Conservation (phyloP, 805 yeast genomes). For the Hanseniaspora occidentalis region DNA sequence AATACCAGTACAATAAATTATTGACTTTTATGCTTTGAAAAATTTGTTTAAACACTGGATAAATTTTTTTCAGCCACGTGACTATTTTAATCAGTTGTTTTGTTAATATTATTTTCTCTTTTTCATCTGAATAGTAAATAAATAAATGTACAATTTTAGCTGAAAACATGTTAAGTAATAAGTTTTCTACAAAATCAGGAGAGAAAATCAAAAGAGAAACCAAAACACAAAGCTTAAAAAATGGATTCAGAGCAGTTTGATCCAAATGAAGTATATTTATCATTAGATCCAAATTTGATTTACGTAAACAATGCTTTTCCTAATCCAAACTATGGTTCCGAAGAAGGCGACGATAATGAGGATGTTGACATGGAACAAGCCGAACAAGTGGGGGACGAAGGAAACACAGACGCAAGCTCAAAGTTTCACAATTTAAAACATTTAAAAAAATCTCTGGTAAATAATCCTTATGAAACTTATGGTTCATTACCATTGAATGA, state of each 20-base stretch:
- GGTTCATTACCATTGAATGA: conserved; percentile 35
- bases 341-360: conserved; percentile 4
- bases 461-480: conserved; percentile 21
- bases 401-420: background rate
- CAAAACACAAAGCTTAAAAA: background rate
- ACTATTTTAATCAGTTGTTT: background rate
- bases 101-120: background rate
- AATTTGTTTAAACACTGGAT: too few species aligned
- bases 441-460: conserved; percentile 11
- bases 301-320: conserved; percentile 7
- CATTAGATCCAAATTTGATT: conserved; percentile 24
- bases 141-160: too few species aligned
- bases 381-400: conserved; percentile 1
- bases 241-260: background rate
- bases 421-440: background rate
- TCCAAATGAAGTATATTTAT: conserved; percentile 13
- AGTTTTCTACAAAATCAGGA: background rate
- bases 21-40: too few species aligned
- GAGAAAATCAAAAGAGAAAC: background rate
- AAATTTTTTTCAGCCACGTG: background rate
- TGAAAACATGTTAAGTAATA: background rate
- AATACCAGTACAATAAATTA: too few species aligned
- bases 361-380: conserved; percentile 1
- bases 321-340: background rate
- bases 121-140: background rate